Percentiles rank a stretch among this genome's conserved stretches.
Evolutionary conservation across 225 moss, liverwort and hornwort species (phyloP).

Genomic region (Takakia lepidozioides): DNA sequence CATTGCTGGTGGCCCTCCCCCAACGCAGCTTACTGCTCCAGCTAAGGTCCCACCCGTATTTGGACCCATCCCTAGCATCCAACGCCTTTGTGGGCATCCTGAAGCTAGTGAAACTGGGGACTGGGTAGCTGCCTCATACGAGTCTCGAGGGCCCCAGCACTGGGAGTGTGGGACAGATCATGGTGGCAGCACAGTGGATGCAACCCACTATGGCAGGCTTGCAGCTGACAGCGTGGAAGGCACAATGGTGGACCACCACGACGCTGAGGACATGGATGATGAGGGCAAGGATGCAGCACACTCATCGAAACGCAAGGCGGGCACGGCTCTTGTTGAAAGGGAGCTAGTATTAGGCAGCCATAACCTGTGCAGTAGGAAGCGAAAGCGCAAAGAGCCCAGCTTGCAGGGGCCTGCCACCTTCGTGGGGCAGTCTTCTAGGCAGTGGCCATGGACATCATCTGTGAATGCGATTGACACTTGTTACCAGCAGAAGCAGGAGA

Average conservation of each 20-base stretch:
- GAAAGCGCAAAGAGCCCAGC: slow-evolving; percentile 30
- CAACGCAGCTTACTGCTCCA: slow-evolving; percentile 68
- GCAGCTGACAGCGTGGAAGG: slow-evolving; percentile 52
- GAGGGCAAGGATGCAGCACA: slow-evolving; percentile 24
- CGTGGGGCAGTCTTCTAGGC: slow-evolving; percentile 38
- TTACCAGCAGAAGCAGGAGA: slow-evolving; percentile 69
- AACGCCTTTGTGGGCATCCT: slow-evolving; percentile 30
- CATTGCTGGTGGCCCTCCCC: slow-evolving; percentile 96
- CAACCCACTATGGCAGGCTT: slow-evolving; percentile 18
- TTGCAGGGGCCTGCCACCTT: slow-evolving; percentile 20
- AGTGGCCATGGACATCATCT: slow-evolving; percentile 78
- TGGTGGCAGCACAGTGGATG: slow-evolving; percentile 41
- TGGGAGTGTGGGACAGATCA: slow-evolving; percentile 28
- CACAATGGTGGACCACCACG: slow-evolving; percentile 37
- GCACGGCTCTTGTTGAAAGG: slow-evolving; percentile 17
- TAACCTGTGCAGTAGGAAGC: slow-evolving; percentile 26
- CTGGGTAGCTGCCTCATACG: slow-evolving; percentile 43
- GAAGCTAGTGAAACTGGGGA: slow-evolving; percentile 47
- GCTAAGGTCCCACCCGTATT: slow-evolving; percentile 54
- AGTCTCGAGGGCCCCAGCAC: slow-evolving; percentile 43
- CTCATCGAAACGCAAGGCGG: slow-evolving; percentile 31
- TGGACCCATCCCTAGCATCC: slow-evolving; percentile 57
- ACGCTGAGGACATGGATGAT: slow-evolving; percentile 31
- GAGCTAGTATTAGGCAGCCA: slow-evolving; percentile 26
- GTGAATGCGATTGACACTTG: slow-evolving; percentile 83